A percentile compares a stretch with the other conserved stretches of the same genome.
Evolutionary conservation across 169 alveolate species (phyloP).

Genomic region (Amoebophrya sp.): DNA sequence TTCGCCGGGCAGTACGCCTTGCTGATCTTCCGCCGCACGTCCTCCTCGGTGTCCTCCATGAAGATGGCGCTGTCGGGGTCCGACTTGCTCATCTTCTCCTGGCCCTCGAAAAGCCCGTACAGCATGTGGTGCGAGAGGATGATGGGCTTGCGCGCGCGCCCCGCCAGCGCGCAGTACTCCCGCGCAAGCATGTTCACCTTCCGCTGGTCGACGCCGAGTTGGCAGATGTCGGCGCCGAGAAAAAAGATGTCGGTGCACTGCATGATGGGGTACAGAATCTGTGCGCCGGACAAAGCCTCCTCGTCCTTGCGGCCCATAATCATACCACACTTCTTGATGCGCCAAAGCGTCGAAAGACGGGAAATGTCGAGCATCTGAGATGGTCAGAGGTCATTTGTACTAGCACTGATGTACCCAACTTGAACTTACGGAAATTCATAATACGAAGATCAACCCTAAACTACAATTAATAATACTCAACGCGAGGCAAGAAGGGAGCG

Average conservation of each 20-base stretch:
- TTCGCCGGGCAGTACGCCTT: too few relatives aligned
- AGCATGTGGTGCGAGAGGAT: constrained; percentile 88
- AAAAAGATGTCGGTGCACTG: constrained; percentile 97
- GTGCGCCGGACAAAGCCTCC: constrained; percentile 6
- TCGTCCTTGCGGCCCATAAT: not conserved
- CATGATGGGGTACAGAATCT: constrained; percentile 84
- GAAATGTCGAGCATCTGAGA: not conserved
- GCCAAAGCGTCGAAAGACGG: not conserved
- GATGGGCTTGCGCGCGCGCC: constrained; percentile 59
- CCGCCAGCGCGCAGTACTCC: constrained; percentile 53
- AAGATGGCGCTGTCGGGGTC: too few relatives aligned
- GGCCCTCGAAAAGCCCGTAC: constrained; percentile 91
- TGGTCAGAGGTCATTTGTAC: too few relatives aligned
- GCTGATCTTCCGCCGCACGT: too few relatives aligned
- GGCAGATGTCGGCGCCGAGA: constrained; percentile 95
- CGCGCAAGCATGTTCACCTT: constrained; percentile 98
- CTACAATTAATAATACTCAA: too few relatives aligned
- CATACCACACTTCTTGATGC: not conserved
- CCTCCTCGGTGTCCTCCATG: too few relatives aligned
- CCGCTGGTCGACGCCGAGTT: constrained; percentile 96
- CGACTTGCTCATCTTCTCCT: constrained; percentile 94
- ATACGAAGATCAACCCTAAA: too few relatives aligned
- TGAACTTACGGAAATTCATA: too few relatives aligned
- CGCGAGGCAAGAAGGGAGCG: too few relatives aligned
- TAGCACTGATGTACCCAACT: too few relatives aligned